These are phyloP conservation scores for Zasmidium cellare DNA, from an alignment of 2,329 filamentous ascomycete species.

Conservation along the genomic window DNA sequence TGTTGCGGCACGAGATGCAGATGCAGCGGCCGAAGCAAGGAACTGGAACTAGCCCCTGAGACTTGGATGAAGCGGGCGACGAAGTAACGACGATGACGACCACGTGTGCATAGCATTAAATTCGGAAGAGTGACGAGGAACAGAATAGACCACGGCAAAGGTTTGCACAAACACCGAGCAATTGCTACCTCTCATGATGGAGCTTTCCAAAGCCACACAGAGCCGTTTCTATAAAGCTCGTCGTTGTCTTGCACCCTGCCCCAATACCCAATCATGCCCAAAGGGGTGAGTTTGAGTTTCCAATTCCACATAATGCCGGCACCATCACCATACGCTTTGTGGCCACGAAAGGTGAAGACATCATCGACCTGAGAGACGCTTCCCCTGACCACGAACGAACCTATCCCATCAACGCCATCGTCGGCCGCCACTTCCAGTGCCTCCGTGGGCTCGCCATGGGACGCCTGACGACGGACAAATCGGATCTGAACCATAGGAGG, in stretches of 20 bases:
- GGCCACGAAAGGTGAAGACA: conserved; percentile 4
- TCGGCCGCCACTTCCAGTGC: neutral
- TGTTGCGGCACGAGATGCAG: conserved; percentile 65
- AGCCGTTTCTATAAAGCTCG: neutral
- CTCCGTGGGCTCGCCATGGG: neutral
- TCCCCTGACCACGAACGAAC: conserved; percentile 5
- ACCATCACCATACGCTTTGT: conserved; percentile 7
- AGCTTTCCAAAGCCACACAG: conserved; percentile 14
- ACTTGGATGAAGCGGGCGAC: neutral
- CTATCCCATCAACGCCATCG: conserved; percentile 10
- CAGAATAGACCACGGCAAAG: neutral
- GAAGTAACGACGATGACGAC: conserved; percentile 1
- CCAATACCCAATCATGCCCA: conserved; percentile 17
- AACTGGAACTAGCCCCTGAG: conserved; percentile 38
- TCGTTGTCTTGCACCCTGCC: neutral
- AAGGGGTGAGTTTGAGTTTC: conserved; percentile 11
- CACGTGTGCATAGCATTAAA: neutral
- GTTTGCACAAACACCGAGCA: neutral
- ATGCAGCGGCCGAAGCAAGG: conserved; percentile 59
- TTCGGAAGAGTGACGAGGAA: neutral
- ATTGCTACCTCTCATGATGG: neutral
- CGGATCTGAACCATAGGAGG: conserved; percentile 12
- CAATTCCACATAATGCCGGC: conserved; percentile 7
- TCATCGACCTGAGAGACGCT: neutral
- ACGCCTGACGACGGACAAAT: neutral